These are phyloP conservation scores for Russula foetens DNA, from an alignment of 768 basidiomycete genomes.

Conservation along the genomic window DNA sequence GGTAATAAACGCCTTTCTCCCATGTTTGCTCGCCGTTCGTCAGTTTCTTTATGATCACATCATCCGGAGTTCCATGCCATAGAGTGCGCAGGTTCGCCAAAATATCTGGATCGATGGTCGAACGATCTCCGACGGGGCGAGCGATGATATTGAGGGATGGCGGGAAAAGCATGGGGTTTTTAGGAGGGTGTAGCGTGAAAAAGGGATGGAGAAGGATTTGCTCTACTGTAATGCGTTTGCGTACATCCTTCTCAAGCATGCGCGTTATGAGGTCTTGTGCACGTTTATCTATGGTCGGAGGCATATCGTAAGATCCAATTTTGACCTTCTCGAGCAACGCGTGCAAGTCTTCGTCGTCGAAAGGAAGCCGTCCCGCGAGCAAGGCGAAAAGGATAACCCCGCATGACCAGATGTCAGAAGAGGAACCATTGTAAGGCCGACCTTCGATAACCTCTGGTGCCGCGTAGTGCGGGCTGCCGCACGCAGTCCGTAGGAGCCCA, in stretches of 20 bases:
- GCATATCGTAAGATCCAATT: slow-evolving; percentile 65
- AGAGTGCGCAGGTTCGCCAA: slow-evolving; percentile 84
- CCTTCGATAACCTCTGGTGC: slow-evolving; percentile 88
- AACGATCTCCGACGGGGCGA: slow-evolving; percentile 50
- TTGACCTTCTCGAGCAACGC: slow-evolving; percentile 77
- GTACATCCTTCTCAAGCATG: slow-evolving; percentile 75
- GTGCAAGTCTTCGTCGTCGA: slow-evolving; percentile 81
- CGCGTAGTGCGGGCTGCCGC: slow-evolving; percentile 93
- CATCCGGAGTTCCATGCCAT: slow-evolving; percentile 79
- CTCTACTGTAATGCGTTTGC: slow-evolving; percentile 71
- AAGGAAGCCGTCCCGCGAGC: slow-evolving; percentile 82
- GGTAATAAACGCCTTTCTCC: slow-evolving; percentile 94
- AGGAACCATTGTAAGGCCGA: slow-evolving; percentile 71
- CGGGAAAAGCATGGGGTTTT: slow-evolving; percentile 33
- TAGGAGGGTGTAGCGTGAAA: slow-evolving; percentile 48
- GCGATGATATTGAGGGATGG: slow-evolving; percentile 63
- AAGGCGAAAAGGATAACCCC: slow-evolving; percentile 89
- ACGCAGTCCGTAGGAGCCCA: slow-evolving; percentile 67
- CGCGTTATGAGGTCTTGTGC: slow-evolving; percentile 70
- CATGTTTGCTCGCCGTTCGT: slow-evolving; percentile 64
- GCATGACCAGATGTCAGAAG: slow-evolving; percentile 96
- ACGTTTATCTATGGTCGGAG: slow-evolving; percentile 52
- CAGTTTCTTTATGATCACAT: slow-evolving; percentile 63
- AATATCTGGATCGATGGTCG: slow-evolving; percentile 81
- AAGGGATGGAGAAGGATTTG: slow-evolving; percentile 80